Evolutionary conservation across 2,329 filamentous ascomycete species (phyloP), one percentile per base, ranked within the genome.

Genomic region (Monilinia polystroma): DNA sequence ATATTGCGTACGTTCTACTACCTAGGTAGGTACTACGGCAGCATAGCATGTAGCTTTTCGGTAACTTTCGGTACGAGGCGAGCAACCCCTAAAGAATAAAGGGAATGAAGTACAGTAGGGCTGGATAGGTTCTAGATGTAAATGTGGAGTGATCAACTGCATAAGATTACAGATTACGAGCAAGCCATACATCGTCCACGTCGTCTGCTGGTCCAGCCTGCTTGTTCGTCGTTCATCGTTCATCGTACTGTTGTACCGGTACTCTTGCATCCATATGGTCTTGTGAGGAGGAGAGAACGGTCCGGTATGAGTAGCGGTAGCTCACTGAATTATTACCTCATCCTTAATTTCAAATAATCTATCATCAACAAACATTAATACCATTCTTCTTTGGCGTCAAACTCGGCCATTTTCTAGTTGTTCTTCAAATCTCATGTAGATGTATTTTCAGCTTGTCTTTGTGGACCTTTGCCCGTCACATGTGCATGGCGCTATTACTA

Each of bases 61-160:
- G 41, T 47, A 59, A 23, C 56, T 32, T 32, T 59, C 43, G 26
- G 43, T 49, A 18, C 43, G 29, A 35, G 43, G 41, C 41, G 41
- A 43, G 41, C 16, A 60, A 35, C 57, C 20, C 20, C 32, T 29
- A 29, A 49, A 20, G 12, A 23, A 60, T 10, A 35, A 11, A 49
- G 43, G 41, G 56, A 29, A 32, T 43, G 41, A 16, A 43, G 43
- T 35, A n/a, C 57, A 60, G 57, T 60, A 60, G 57, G 57, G 57
- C 57, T 60, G 57, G 57, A 60, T 38, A 26, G 57, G 16, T 23
- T 60, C 57, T 49, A 60, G 57, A 29, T 43, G 29, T 47, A 23
- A 18, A 49, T 23, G 32, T 35, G 32, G 32, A 8, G 12, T 60
- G 57, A 60, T 49, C 43, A 60, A 49, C 18, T 35, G 29, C 18